These are phyloP conservation scores for Peniophora sp. DNA, from an alignment of 1,284 basidiomycete genomes.

Conservation along the genomic window DNA sequence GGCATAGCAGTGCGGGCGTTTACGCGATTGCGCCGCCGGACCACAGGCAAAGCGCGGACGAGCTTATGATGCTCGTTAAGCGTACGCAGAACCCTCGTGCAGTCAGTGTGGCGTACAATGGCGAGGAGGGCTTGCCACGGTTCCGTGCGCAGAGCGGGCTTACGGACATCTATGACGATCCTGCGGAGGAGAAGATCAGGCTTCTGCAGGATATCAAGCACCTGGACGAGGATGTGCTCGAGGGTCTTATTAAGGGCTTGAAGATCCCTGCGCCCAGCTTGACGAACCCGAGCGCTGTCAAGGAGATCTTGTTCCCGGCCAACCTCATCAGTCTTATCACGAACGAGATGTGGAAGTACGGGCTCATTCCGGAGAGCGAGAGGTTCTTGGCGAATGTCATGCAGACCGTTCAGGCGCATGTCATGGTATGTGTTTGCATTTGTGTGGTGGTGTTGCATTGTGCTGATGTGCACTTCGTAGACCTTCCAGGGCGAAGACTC, in stretches of 20 bases:
- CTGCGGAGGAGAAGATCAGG: slow-evolving; percentile 91
- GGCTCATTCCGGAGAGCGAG: slow-evolving; percentile 94
- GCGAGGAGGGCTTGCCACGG: slow-evolving; percentile 65
- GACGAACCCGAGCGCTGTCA: slow-evolving; percentile 87
- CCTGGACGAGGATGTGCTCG: slow-evolving; percentile 91
- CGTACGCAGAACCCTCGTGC: slow-evolving; percentile 77
- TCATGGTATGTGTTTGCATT: slow-evolving; percentile 75
- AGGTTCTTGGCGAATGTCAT: slow-evolving; percentile 98
- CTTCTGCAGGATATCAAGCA: slow-evolving; percentile 89
- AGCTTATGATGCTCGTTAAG: slow-evolving; percentile 72
- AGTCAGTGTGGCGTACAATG: slow-evolving; percentile 86
- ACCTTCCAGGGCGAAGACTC: slow-evolving; percentile 92
- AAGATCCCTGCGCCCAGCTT: slow-evolving; percentile 91
- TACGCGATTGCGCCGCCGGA: slow-evolving; percentile 56
- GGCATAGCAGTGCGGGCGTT: slow-evolving; percentile 81
- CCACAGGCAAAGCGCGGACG: slow-evolving; percentile 68
- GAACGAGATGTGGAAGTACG: slow-evolving; percentile 99
- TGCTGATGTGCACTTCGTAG: slow-evolving; percentile 29
- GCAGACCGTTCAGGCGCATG: slow-evolving; percentile 96
- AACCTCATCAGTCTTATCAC: slow-evolving; percentile 96
- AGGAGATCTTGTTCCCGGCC: slow-evolving; percentile 99
- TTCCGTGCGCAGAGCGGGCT: slow-evolving; percentile 66
- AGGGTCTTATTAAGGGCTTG: slow-evolving; percentile 84
- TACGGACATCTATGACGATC: slow-evolving; percentile 76
- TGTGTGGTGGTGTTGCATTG: neutral